A percentile compares a stretch with the other conserved stretches of the same genome.
phyloP scores from a whole-genome alignment of 768 basidiomycete species.

The Mrakia hoshinonis region DNA sequence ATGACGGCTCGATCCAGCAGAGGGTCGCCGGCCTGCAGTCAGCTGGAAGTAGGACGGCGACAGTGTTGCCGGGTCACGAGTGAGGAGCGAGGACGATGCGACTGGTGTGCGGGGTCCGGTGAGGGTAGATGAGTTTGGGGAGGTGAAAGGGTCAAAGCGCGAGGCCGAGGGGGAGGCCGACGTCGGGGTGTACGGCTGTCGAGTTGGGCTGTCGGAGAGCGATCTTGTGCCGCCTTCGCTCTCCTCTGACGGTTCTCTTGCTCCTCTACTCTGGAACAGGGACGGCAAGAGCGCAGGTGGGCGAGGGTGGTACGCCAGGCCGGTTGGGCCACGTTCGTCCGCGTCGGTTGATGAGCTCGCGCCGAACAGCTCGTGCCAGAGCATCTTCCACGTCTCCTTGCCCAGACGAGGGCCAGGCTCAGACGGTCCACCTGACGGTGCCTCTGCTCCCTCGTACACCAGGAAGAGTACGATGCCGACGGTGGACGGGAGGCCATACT shows the following conservation, averaged over 20 bases:
- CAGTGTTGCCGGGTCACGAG: slow-evolving; percentile 15
- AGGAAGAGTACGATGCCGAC: slow-evolving; percentile 76
- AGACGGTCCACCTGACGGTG: neutral
- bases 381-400: slow-evolving; percentile 75
- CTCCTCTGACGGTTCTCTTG: neutral
- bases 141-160: neutral
- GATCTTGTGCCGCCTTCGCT: too few species aligned
- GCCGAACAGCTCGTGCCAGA: slow-evolving; percentile 52
- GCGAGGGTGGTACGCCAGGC: neutral
- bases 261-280: neutral
- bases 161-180: neutral
- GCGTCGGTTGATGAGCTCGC: neutral
- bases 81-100: slow-evolving; percentile 5
- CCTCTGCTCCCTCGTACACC: slow-evolving; percentile 38
- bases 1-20: neutral
- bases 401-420: slow-evolving; percentile 63
- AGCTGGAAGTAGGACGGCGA: neutral
- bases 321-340: neutral
- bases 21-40: neutral
- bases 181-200: neutral
- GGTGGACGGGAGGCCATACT: slow-evolving; percentile 84
- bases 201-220: neutral
- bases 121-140: neutral
- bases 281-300: neutral
- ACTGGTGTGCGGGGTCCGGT: neutral